Evolutionary conservation across 306 rosid species (phyloP), one percentile per base, ranked within the genome.

Genomic region (Trifolium dubium): DNA sequence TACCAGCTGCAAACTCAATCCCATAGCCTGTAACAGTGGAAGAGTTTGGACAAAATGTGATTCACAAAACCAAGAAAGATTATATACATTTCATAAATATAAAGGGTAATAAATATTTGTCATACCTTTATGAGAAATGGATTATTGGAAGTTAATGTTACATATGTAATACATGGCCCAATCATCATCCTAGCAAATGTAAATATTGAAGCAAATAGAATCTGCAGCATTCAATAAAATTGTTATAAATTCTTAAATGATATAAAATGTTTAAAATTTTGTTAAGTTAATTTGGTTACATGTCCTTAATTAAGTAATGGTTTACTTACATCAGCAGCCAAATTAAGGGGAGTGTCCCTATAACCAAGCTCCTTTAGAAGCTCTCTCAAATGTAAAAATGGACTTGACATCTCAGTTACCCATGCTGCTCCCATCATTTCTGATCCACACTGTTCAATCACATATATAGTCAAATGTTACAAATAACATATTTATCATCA

Each of bases 371-470:
- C 98, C 81, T 93, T 93, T 32, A 93, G 87, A 55, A 86, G 61
- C 73, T 86, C 96, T 74, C 98, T 86, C 37, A 87, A 67, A 79
- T 93, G 98, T 66, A 93, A 88, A 51, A 89, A 91, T 43, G 98
- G 98, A 74, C 96, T 91, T 11, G 98, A 93, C 74, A 93, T 43
- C 81, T 93, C 98, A 30, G 97, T 89, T 56, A 93, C 76, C 92
- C 94, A 93, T 40, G 85, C 11, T 56, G 96, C 85, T 17, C 80
- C 97, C 23, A 87, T 85, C 90, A 88, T 67, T 76, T 91, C 98
- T 12, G 98, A 84, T 4, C 94, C 97, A 84, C 96, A 83, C 97
- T 93, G 53, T 28, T 4, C 35, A 49, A 4, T 5, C 23, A 37
- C 40, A 47, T 17, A 78, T 39, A 34, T 23, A 49, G 69, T 23